Percentiles rank a stretch among this genome's conserved stretches.
Conservation (phyloP, 1,139 yeast genomes). For the Taphrina populina region DNA sequence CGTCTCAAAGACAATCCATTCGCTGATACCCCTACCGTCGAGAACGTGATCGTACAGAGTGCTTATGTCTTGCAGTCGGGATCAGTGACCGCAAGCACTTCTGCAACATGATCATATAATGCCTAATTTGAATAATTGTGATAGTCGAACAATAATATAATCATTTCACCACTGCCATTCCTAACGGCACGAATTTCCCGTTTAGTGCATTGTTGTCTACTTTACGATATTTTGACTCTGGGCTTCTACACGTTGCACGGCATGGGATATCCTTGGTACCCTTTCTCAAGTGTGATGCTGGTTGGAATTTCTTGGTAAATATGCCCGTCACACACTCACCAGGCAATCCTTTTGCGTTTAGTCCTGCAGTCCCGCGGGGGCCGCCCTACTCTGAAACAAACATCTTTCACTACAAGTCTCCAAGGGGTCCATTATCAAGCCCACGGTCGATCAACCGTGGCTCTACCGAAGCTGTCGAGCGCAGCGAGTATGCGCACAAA, state of each 20-base stretch:
- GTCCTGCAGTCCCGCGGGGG: conserved; percentile 12
- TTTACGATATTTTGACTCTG: no score
- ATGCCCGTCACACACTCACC: conserved; percentile 32
- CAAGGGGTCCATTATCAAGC: not conserved
- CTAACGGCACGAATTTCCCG: no score
- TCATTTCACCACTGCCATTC: not conserved
- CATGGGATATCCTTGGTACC: no score
- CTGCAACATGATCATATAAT: not conserved
- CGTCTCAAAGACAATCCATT: conserved; percentile 23
- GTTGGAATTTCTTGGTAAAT: no score
- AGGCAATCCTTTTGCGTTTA: conserved; percentile 29
- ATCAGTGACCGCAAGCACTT: not conserved
- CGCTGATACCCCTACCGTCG: conserved; percentile 11
- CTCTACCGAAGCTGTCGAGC: not conserved
- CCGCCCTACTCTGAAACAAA: conserved; percentile 3
- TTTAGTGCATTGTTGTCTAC: no score
- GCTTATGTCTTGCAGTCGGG: conserved; percentile 14
- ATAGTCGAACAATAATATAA: not conserved
- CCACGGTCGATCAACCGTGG: not conserved
- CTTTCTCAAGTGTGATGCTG: no score
- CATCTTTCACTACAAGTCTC: conserved; percentile 4
- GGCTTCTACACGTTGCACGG: no score
- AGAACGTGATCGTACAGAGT: conserved; percentile 20
- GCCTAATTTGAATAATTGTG: not conserved
- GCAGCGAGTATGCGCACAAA: conserved; percentile 13